phyloP scores from a whole-genome alignment of 805 yeast species.

The Metschnikowia anglica region DNA sequence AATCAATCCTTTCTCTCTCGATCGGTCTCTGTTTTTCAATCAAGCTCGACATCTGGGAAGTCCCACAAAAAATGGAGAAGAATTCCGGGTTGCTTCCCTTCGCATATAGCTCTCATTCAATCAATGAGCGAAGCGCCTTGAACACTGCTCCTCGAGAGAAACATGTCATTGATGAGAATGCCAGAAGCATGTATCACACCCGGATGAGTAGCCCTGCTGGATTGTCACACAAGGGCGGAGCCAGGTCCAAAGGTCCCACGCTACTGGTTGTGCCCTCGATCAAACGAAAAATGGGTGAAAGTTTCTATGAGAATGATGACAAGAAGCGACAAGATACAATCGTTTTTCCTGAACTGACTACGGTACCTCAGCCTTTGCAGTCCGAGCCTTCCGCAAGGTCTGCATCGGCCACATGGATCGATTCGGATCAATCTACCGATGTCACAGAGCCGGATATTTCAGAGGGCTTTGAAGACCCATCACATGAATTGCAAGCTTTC shows the following conservation, averaged over 20 bases:
- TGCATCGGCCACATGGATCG: conserved; percentile 1
- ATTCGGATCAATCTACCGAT: conserved; percentile 9
- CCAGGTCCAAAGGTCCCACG: conserved; percentile 22
- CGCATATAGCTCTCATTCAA: conserved; percentile 41
- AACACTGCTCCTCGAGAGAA: conserved; percentile 43
- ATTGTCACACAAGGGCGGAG: conserved; percentile 8
- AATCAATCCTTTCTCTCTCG: background rate
- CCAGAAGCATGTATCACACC: conserved; percentile 45
- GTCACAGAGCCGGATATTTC: conserved; percentile 11
- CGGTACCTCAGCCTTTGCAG: background rate
- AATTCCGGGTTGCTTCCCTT: conserved; percentile 48
- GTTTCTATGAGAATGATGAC: conserved; percentile 44
- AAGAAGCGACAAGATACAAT: conserved; percentile 34
- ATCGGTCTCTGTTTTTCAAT: background rate
- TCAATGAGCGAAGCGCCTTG: conserved; percentile 31
- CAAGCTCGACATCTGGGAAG: background rate
- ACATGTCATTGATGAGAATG: conserved; percentile 42
- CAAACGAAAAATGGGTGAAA: conserved; percentile 43
- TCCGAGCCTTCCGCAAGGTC: conserved; percentile 2
- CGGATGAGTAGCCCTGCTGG: conserved; percentile 19
- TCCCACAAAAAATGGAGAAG: conserved; percentile 26
- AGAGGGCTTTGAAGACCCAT: conserved; percentile 1
- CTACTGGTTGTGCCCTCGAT: conserved; percentile 31
- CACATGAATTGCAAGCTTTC: background rate
- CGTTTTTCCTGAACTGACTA: conserved; percentile 9